Conservation (phyloP, 352 stramenopile species). For the Phytophthora pinifolia region DNA sequence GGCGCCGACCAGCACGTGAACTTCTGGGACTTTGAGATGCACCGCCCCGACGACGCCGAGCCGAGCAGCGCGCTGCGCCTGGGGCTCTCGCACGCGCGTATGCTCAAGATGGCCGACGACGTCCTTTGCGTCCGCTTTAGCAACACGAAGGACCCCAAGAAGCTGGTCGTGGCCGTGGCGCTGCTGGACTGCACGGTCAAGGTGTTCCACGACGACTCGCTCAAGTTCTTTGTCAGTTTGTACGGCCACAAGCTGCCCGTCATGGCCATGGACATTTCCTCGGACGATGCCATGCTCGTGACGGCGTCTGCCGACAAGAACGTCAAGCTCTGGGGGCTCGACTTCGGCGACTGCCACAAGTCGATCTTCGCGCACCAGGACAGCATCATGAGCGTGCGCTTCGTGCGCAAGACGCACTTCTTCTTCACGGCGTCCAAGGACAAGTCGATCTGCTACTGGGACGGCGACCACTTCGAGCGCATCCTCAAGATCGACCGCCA, state of each 20-base stretch:
- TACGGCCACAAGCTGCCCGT: slow-evolving; percentile 99
- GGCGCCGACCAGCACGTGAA: slow-evolving; percentile 98
- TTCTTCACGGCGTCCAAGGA: slow-evolving; percentile 99
- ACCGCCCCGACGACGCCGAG: slow-evolving; percentile 44
- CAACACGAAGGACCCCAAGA: slow-evolving; percentile 89
- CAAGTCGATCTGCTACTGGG: slow-evolving; percentile 97
- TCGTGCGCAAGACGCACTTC: slow-evolving; percentile 97
- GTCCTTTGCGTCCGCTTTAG: slow-evolving; percentile 98
- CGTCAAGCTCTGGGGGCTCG: slow-evolving; percentile 99
- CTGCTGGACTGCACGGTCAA: slow-evolving; percentile 98
- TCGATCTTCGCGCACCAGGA: slow-evolving; percentile 99
- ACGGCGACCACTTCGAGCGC: slow-evolving; percentile 97
- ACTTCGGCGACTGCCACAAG: slow-evolving; percentile 99
- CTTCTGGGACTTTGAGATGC: slow-evolving; percentile 98
- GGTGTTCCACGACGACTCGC: slow-evolving; percentile 99
- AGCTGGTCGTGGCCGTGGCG: slow-evolving; percentile 88
- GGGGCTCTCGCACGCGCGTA: slow-evolving; percentile 92
- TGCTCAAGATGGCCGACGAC: slow-evolving; percentile 99
- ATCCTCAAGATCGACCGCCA: slow-evolving; percentile 79
- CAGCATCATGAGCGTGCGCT: slow-evolving; percentile 96
- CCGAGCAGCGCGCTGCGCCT: slow-evolving; percentile 72
- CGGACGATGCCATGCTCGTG: slow-evolving; percentile 97
- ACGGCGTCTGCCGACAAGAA: slow-evolving; percentile 99
- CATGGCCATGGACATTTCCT: slow-evolving; percentile 97
- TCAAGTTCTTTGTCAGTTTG: slow-evolving; percentile 99